phyloP scores from a whole-genome alignment of 208 protist genomes.

The Trypanosoma brucei region DNA sequence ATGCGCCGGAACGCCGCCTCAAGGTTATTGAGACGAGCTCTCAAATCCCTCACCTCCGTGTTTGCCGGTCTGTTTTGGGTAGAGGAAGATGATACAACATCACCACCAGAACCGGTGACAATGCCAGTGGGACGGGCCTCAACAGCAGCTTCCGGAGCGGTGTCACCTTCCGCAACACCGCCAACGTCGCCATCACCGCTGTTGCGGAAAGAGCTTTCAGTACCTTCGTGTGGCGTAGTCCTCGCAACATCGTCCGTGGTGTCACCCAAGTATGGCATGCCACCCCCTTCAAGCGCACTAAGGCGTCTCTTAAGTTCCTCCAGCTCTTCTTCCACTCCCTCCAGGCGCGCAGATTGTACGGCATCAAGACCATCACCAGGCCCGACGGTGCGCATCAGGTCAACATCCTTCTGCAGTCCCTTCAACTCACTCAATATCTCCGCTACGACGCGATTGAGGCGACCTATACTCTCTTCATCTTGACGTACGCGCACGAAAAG shows the following conservation, averaged over 20 bases:
- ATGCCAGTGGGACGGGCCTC: background rate
- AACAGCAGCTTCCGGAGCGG: background rate
- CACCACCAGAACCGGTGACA: background rate
- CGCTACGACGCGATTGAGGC: slow-evolving; percentile 89
- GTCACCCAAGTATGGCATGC: background rate
- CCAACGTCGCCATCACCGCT: no score
- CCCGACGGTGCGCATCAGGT: slow-evolving; percentile 41
- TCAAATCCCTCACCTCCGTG: slow-evolving; percentile 16
- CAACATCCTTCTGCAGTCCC: slow-evolving; percentile 65
- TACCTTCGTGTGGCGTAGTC: no score
- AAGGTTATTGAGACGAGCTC: slow-evolving; percentile 26
- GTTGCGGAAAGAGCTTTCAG: no score
- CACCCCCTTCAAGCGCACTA: slow-evolving; percentile 24
- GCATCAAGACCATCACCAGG: background rate
- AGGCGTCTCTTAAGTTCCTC: slow-evolving; percentile 11
- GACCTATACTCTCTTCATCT: slow-evolving; percentile 73
- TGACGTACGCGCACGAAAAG: slow-evolving; percentile 51
- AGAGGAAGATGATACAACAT: background rate
- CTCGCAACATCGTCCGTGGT: no score
- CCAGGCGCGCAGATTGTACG: slow-evolving; percentile 3
- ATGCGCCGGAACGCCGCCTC: slow-evolving; percentile 44
- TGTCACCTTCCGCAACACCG: slow-evolving; percentile 6
- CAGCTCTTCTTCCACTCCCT: slow-evolving; percentile 24
- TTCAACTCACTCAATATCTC: slow-evolving; percentile 85
- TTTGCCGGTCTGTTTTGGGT: background rate